Evolutionary conservation across 441 rosid species (phyloP), one percentile per base, ranked within the genome.

Genomic region (Arabidopsis hybrid): DNA sequence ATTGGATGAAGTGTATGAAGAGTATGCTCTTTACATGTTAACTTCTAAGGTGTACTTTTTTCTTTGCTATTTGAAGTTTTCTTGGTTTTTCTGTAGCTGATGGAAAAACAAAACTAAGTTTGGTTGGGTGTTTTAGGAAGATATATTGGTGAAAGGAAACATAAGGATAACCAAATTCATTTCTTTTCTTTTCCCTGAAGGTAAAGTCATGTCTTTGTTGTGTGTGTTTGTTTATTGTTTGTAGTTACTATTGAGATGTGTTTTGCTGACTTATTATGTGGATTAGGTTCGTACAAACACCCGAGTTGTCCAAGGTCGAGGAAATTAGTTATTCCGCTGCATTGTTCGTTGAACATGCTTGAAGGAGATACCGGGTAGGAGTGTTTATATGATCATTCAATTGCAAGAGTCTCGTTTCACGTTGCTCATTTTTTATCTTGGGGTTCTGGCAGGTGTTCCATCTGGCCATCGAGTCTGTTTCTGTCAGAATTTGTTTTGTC

Each of bases 281-380:
- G n/a, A 56, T 72, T 31, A 89, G 97, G 82, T 74, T 85, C 76
- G 58, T 42, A 47, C 66, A 72, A 80, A 57, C 78, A 78, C 58
- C 85, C 77, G 26, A 80, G 83, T 55, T 84, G 81, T 78, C 88
- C 85, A 52, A 74, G 55, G 45, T 80, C 91, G 3, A 73, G 74
- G 67, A 87, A 86, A 38, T 71, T 95, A 74, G 77, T 81, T 75
- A 76, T 95, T 83, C 85, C 88, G 1, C 68, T 95, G 56, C 82
- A 77, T 16, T 90, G 99, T 79, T 92, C 97, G 7, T 87, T 89
- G 62, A 90, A 95, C 82, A 92, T 95, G 92, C 93, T 92, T 75
- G 93, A 92, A 86, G 99, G 99, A 76, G 99, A 91, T 80, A 95
- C 96, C 0, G 97, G 97, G 97, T 92, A 80, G 60, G 82, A 51